Conservation (phyloP, 768 basidiomycete genomes). For the Rhodotorula paludigena region DNA sequence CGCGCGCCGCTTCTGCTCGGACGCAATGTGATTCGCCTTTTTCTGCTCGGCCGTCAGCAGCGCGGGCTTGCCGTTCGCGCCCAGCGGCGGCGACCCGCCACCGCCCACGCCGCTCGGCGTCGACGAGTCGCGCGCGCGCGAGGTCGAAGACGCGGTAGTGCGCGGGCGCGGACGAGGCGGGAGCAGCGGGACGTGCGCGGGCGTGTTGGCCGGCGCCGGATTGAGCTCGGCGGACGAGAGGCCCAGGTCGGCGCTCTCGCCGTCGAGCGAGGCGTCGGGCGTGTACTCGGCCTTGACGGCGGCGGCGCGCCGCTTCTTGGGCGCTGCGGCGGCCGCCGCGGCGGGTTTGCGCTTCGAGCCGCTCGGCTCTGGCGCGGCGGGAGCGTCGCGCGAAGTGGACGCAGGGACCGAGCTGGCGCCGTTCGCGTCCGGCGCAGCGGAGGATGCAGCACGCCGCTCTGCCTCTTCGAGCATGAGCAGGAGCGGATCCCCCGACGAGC, state of each 20-base stretch:
- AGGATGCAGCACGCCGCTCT: slow-evolving; percentile 9
- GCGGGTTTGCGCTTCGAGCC: too few species aligned
- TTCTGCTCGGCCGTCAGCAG: slow-evolving; percentile 38
- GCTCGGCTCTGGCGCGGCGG: neutral
- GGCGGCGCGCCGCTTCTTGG: neutral
- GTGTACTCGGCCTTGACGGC: neutral
- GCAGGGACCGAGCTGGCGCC: too few species aligned
- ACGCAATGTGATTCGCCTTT: slow-evolving; percentile 62
- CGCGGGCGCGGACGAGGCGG: neutral
- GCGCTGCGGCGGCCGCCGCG: neutral
- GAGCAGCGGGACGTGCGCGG: slow-evolving; percentile 10
- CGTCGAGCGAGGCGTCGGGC: neutral
- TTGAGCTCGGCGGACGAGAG: neutral
- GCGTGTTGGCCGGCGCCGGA: neutral
- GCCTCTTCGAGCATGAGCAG: slow-evolving; percentile 15
- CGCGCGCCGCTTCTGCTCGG: slow-evolving; percentile 86
- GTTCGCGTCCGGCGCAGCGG: too few species aligned
- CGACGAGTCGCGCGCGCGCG: neutral
- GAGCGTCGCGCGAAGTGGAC: too few species aligned
- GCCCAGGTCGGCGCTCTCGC: neutral
- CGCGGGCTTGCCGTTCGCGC: neutral
- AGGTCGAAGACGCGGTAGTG: neutral
- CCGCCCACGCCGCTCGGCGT: neutral
- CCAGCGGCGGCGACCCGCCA: neutral
- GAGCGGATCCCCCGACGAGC: slow-evolving; percentile 23